Evolutionary conservation across 768 basidiomycete species (phyloP).

Genomic region (Boletus sp.): DNA sequence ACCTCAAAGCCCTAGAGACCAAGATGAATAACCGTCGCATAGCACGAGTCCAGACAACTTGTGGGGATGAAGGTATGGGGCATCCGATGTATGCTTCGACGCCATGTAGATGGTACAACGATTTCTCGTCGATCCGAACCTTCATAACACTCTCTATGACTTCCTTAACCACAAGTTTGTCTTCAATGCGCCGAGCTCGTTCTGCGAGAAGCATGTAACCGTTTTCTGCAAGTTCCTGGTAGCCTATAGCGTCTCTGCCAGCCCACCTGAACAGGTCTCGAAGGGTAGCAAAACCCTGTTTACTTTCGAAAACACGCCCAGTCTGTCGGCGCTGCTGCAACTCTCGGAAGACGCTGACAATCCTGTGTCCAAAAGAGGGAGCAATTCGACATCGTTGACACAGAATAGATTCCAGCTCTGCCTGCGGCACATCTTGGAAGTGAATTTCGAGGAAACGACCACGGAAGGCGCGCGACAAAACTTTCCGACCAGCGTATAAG

Average conservation of each 20-base stretch:
- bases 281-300: conserved; percentile 93
- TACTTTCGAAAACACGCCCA: conserved; percentile 93
- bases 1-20: conserved; percentile 77
- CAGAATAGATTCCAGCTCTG: conserved; percentile 90
- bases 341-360: conserved; percentile 90
- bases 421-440: conserved; percentile 94
- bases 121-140: conserved; percentile 70
- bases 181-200: conserved; percentile 78
- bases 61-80: conserved; percentile 40
- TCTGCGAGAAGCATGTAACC: conserved; percentile 98
- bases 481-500: conserved; percentile 90
- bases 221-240: conserved; percentile 91
- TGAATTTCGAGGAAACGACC: conserved; percentile 98
- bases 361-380: conserved; percentile 87
- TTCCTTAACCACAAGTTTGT: conserved; percentile 86
- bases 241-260: conserved; percentile 79
- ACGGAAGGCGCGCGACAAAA: conserved; percentile 92
- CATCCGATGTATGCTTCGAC: conserved; percentile 52
- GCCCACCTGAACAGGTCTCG: conserved; percentile 99
- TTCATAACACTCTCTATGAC: conserved; percentile 89
- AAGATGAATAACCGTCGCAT: conserved; percentile 89
- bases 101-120: conserved; percentile 60
- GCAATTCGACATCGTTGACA: conserved; percentile 89
- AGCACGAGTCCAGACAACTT: conserved; percentile 87
- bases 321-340: conserved; percentile 89